Evolutionary conservation across 1,139 yeast genomes (phyloP).

Genomic region (Yamadazyma conglobata): DNA sequence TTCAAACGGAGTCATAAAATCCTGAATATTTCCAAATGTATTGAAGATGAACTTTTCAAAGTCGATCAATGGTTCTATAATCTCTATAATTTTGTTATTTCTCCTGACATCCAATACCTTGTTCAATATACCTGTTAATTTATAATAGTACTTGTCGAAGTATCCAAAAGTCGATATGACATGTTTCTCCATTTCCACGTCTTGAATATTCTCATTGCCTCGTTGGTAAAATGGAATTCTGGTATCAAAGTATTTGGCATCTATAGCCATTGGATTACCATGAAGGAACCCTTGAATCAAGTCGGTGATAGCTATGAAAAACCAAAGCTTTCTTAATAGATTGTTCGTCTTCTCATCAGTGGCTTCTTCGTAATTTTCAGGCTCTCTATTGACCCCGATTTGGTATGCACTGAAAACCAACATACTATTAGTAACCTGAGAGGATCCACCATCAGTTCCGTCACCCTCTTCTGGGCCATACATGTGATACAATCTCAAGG

Average conservation of each 20-base stretch:
- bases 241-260: slow-evolving; percentile 20
- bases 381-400: slow-evolving; percentile 47
- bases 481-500: slow-evolving; percentile 38
- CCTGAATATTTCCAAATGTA: slow-evolving; percentile 21
- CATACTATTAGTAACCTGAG: slow-evolving; percentile 35
- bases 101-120: slow-evolving; percentile 21
- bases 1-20: slow-evolving; percentile 24
- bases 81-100: slow-evolving; percentile 17
- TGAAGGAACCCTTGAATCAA: slow-evolving; percentile 20
- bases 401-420: slow-evolving; percentile 41
- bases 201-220: slow-evolving; percentile 25
- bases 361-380: slow-evolving; percentile 28
- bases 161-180: slow-evolving; percentile 19
- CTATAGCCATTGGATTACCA: slow-evolving; percentile 24
- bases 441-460: slow-evolving; percentile 46
- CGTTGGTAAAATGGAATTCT: slow-evolving; percentile 18
- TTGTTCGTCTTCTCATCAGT: slow-evolving; percentile 27
- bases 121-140: slow-evolving; percentile 22
- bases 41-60: slow-evolving; percentile 27
- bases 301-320: slow-evolving; percentile 23
- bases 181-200: slow-evolving; percentile 26
- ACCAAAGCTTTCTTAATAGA: slow-evolving; percentile 38
- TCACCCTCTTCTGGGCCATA: slow-evolving; percentile 53
- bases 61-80: slow-evolving; percentile 23
- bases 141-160: slow-evolving; percentile 22